Evolutionary conservation across 768 basidiomycete species (phyloP).

Genomic region (Scleroderma bovista): DNA sequence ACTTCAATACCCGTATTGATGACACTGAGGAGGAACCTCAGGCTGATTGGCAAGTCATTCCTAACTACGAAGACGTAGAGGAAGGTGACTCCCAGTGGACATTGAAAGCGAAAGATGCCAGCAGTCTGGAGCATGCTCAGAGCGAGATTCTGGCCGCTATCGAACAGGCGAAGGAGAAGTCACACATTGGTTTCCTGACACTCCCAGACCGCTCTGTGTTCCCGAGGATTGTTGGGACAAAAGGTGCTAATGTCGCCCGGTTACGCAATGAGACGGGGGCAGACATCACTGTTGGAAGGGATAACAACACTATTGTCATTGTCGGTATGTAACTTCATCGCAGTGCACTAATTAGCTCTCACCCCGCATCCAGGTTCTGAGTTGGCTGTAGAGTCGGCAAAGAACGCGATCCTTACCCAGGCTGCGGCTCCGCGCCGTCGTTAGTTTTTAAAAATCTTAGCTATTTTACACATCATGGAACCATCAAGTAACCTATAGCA

Average conservation of each 20-base stretch:
- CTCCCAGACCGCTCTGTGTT: slow-evolving; percentile 78
- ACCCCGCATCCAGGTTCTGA: slow-evolving; percentile 50
- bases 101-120: slow-evolving; percentile 74
- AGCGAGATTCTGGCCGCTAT: slow-evolving; percentile 62
- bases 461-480: neutral
- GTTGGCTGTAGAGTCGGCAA: slow-evolving; percentile 63
- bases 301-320: slow-evolving; percentile 82
- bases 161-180: slow-evolving; percentile 63
- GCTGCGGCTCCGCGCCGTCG: slow-evolving; percentile 29
- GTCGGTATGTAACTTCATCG: slow-evolving; percentile 51
- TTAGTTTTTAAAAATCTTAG: neutral
- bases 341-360: slow-evolving; percentile 3
- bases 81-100: slow-evolving; percentile 86
- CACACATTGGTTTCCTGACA: slow-evolving; percentile 81
- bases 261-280: slow-evolving; percentile 86
- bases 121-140: slow-evolving; percentile 71
- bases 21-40: slow-evolving; percentile 44
- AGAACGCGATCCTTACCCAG: slow-evolving; percentile 68
- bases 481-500: neutral
- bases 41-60: slow-evolving; percentile 68
- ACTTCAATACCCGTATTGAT: slow-evolving; percentile 78
- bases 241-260: slow-evolving; percentile 86
- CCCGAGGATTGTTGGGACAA: slow-evolving; percentile 89
- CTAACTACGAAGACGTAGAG: slow-evolving; percentile 75
- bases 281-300: slow-evolving; percentile 87